phyloP scores from a whole-genome alignment of 257 asterid genomes.

The Perilla frutescens region DNA sequence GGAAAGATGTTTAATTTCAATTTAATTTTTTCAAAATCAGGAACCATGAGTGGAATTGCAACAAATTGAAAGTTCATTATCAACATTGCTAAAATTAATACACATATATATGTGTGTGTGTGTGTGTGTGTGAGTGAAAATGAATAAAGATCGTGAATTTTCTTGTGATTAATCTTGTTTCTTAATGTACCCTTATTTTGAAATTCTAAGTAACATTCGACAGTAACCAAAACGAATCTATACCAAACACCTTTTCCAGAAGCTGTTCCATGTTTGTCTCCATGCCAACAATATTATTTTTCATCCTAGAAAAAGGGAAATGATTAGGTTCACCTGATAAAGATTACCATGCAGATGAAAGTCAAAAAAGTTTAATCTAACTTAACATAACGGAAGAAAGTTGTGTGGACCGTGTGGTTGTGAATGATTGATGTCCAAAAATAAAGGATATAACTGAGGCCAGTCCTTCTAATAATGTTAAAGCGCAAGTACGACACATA shows the following conservation, averaged over 20 bases:
- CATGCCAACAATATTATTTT: conserved; percentile 94
- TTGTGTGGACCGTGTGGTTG: conserved; percentile 16
- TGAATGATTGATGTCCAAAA: conserved; percentile 4
- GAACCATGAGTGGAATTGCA: neutral
- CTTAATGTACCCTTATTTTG: neutral
- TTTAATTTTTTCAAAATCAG: neutral
- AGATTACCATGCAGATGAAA: conserved; percentile 22
- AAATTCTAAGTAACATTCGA: conserved; percentile 27
- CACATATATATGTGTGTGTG: neutral
- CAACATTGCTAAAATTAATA: neutral
- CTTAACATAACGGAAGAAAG: conserved; percentile 12
- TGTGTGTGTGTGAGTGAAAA: neutral
- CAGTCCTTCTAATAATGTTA: conserved; percentile 1
- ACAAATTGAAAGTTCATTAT: neutral
- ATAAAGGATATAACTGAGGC: neutral
- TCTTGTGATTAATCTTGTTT: neutral
- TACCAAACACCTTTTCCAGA: conserved; percentile 87
- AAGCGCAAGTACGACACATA: neutral
- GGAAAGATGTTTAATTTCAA: neutral
- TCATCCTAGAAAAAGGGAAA: conserved; percentile 73
- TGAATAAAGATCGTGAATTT: too few relatives aligned
- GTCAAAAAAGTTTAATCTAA: neutral
- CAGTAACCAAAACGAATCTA: conserved; percentile 37
- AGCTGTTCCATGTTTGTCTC: conserved; percentile 99
- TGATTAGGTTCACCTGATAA: conserved; percentile 29